Conservation (phyloP, 2,329 filamentous ascomycete species). For the Pseudocercospora crystallina region DNA sequence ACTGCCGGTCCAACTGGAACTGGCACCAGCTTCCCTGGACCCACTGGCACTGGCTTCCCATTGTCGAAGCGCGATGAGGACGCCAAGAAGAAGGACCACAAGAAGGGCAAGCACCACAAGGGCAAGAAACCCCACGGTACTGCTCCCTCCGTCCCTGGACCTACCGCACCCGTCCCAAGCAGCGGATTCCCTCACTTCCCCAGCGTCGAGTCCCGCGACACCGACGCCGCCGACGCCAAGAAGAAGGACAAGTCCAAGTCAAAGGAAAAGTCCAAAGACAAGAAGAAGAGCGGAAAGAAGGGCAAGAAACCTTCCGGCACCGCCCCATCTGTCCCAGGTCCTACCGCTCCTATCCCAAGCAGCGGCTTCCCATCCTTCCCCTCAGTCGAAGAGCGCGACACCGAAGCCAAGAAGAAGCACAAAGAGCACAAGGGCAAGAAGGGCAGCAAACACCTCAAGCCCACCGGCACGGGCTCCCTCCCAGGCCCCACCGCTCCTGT, state of each 20-base stretch:
- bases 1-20: not conserved
- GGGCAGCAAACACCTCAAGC: too few relatives aligned
- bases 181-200: too few relatives aligned
- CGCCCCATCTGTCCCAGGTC: not conserved
- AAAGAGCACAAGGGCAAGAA: conserved; percentile 5
- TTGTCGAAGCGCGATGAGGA: not conserved
- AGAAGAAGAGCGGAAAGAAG: conserved; percentile 4
- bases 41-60: not conserved
- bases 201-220: too few relatives aligned
- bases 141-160: not conserved
- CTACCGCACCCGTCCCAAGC: conserved; percentile 3
- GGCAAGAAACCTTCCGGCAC: too few relatives aligned
- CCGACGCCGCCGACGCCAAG: too few relatives aligned
- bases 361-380: too few relatives aligned
- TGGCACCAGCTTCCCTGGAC: not conserved
- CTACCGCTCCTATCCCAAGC: conserved; percentile 3
- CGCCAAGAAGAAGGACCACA: not conserved
- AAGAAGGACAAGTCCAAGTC: too few relatives aligned
- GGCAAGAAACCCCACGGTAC: too few relatives aligned
- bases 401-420: conserved; percentile 3
- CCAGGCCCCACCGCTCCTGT: conserved; percentile 2
- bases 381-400: too few relatives aligned
- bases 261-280: not conserved
- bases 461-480: not conserved
- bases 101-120: not conserved